Percentiles rank a stretch among this genome's conserved stretches.
These are phyloP conservation scores for Penicillium crystallinum DNA, from an alignment of 495 filamentous ascomycete genomes.

Conservation along the genomic window DNA sequence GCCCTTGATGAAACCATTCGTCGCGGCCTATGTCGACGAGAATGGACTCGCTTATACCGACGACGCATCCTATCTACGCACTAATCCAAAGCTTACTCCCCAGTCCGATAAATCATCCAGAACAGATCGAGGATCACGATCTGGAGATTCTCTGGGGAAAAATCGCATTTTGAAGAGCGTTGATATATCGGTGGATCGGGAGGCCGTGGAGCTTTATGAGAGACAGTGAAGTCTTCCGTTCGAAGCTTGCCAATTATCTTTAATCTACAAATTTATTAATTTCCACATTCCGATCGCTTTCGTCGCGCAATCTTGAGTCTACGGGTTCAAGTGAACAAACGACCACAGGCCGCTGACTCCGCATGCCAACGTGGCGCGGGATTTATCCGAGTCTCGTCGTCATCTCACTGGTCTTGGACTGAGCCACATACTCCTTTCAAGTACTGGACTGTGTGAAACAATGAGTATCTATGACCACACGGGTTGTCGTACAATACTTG, in stretches of 20 bases:
- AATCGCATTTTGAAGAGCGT: conserved; percentile 9
- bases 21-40: conserved; percentile 30
- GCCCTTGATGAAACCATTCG: conserved; percentile 35
- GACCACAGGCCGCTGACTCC: too few species aligned
- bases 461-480: too few species aligned
- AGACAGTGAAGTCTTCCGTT: neutral
- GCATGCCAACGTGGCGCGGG: too few species aligned
- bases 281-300: too few species aligned
- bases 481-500: too few species aligned
- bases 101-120: neutral
- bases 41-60: conserved; percentile 28
- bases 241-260: neutral
- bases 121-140: neutral
- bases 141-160: neutral
- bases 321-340: too few species aligned
- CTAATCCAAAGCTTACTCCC: neutral
- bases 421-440: too few species aligned
- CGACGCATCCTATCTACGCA: conserved; percentile 2
- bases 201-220: neutral
- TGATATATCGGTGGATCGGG: conserved; percentile 9
- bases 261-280: neutral
- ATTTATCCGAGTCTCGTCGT: neutral
- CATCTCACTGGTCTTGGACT: neutral
- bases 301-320: too few species aligned
- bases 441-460: too few species aligned